Conservation (phyloP, 345 rosid genomes). For the Hibiscus tridactylites region DNA sequence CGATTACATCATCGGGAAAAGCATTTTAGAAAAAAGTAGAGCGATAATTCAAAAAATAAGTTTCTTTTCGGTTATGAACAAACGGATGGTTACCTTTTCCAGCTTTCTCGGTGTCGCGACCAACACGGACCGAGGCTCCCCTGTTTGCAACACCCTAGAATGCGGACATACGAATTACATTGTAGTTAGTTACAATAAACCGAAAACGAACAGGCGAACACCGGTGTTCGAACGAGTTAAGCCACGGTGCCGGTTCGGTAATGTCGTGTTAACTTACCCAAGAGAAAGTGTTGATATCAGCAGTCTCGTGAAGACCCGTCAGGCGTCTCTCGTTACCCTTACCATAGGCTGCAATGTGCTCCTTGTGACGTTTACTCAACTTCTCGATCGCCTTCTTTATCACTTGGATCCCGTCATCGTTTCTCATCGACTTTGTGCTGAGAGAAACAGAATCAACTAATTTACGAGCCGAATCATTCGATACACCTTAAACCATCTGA, state of each 20-base stretch:
- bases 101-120: constrained; percentile 64
- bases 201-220: too few relatives aligned
- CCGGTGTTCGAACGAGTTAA: too few relatives aligned
- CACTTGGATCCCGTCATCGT: constrained; percentile 52
- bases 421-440: constrained; percentile 81
- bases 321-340: constrained; percentile 73
- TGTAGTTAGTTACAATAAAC: neutral
- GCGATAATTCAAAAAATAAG: too few relatives aligned
- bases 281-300: constrained; percentile 63
- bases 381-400: constrained; percentile 77
- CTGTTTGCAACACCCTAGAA: constrained; percentile 74
- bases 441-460: neutral
- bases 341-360: constrained; percentile 75
- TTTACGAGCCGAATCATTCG: too few relatives aligned
- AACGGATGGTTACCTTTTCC: constrained; percentile 38
- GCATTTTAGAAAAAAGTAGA: neutral
- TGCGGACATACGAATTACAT: neutral
- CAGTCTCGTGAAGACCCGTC: constrained; percentile 80
- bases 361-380: constrained; percentile 57
- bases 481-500: neutral
- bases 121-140: constrained; percentile 78
- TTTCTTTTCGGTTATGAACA: too few relatives aligned
- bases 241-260: too few relatives aligned
- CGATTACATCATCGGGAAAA: neutral
- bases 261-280: constrained; percentile 35